These are phyloP conservation scores for Sicyos baderoa DNA, from an alignment of 306 rosid species.

Conservation along the genomic window DNA sequence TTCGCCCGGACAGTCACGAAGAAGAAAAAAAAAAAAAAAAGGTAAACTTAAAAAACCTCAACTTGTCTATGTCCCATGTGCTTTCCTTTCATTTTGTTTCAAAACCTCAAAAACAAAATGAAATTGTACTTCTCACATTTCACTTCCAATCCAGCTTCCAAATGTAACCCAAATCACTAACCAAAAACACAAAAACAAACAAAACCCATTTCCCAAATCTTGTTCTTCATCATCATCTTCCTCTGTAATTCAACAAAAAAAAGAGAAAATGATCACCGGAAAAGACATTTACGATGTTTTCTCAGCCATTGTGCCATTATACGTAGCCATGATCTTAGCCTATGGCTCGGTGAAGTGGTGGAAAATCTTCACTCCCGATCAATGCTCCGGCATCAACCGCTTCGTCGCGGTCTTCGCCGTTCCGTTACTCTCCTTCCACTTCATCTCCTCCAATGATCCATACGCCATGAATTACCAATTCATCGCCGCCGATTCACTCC, in stretches of 20 bases:
- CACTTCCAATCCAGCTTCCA: too few relatives aligned
- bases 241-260: slow-evolving; percentile 5
- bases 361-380: too few relatives aligned
- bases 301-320: slow-evolving; percentile 68
- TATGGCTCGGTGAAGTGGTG: slow-evolving; percentile 65
- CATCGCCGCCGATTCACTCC: slow-evolving; percentile 80
- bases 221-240: background rate
- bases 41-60: too few relatives aligned
- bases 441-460: slow-evolving; percentile 68
- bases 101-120: too few relatives aligned
- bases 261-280: slow-evolving; percentile 43
- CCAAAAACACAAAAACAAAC: background rate
- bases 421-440: slow-evolving; percentile 73
- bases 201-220: too few relatives aligned
- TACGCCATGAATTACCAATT: slow-evolving; percentile 70
- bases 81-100: too few relatives aligned
- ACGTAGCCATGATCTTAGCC: slow-evolving; percentile 75
- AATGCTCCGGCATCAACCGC: slow-evolving; percentile 81
- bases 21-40: too few relatives aligned
- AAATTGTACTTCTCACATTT: too few relatives aligned
- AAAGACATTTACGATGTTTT: slow-evolving; percentile 73
- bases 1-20: too few relatives aligned
- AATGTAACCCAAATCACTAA: too few relatives aligned
- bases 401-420: slow-evolving; percentile 78
- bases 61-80: too few relatives aligned